phyloP scores from a whole-genome alignment of 116 monocot species.

The Thalassia testudinum region DNA sequence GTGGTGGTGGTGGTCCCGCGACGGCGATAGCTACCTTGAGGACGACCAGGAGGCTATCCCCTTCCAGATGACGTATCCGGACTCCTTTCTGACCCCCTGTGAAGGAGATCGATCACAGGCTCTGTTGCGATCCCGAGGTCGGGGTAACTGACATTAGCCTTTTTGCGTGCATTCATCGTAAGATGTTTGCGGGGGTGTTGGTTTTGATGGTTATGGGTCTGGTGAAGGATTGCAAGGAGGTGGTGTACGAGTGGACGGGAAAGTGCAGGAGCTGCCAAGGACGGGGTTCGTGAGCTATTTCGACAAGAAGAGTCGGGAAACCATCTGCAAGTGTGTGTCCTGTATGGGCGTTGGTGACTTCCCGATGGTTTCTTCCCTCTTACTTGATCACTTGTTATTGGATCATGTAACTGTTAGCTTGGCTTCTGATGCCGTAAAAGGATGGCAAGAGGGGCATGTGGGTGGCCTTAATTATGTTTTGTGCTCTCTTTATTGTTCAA shows the following conservation, averaged over 20 bases:
- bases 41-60: conserved; percentile 65
- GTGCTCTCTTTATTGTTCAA: too few relatives aligned
- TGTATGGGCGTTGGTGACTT: conserved; percentile 90
- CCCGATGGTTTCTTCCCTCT: too few relatives aligned
- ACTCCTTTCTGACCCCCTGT: conserved; percentile 28
- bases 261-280: conserved; percentile 95
- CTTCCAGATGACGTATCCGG: conserved; percentile 75
- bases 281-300: conserved; percentile 77
- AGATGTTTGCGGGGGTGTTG: too few relatives aligned
- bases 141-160: conserved; percentile 1
- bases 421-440: too few relatives aligned
- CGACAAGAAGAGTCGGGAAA: conserved; percentile 68
- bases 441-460: too few relatives aligned
- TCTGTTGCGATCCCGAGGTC: conserved; percentile 43
- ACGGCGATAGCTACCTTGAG: conserved; percentile 73
- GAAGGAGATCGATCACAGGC: conserved; percentile 61
- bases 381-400: too few relatives aligned
- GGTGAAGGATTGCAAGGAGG: conserved; percentile 48
- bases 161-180: too few relatives aligned
- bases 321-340: conserved; percentile 89
- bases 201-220: too few relatives aligned
- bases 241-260: conserved; percentile 88
- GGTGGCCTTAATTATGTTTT: too few relatives aligned
- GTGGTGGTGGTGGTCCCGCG: conserved; percentile 70
- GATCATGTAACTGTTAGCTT: too few relatives aligned